Evolutionary conservation across 140 eudicot genomes (phyloP).

Genomic region (Anethum foeniculum): DNA sequence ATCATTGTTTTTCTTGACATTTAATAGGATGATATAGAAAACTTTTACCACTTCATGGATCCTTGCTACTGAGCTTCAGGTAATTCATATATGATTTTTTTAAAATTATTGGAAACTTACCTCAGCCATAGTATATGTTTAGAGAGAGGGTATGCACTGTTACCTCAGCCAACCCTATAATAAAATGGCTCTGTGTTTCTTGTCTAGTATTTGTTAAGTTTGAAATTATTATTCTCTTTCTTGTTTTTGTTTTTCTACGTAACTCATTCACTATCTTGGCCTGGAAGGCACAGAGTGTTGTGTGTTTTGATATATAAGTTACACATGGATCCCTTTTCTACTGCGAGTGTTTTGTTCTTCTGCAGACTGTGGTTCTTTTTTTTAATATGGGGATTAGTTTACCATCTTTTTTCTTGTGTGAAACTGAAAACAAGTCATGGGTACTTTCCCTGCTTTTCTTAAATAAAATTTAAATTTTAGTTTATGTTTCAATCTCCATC

Average conservation of each 20-base stretch:
- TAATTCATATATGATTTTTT: constrained; percentile 15
- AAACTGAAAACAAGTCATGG: not conserved
- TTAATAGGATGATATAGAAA: constrained; percentile 84
- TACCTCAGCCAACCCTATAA: no score
- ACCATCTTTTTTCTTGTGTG: not conserved
- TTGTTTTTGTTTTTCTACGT: no score
- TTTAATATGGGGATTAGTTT: not conserved
- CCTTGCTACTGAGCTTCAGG: constrained; percentile 96
- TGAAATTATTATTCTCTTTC: no score
- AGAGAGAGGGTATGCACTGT: no score
- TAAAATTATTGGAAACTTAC: not conserved
- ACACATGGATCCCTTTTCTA: not conserved
- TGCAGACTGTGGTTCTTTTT: not conserved
- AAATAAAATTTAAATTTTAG: not conserved
- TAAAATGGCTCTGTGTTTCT: no score
- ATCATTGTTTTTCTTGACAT: not conserved
- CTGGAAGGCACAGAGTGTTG: not conserved
- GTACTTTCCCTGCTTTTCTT: no score
- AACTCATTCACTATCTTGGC: not conserved
- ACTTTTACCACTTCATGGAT: constrained; percentile 94
- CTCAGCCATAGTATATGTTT: no score
- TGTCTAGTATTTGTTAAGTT: no score
- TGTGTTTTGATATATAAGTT: constrained; percentile 8
- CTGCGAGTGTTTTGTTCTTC: not conserved
- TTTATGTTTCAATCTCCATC: not conserved